Percentiles rank a stretch among this genome's conserved stretches.
These are phyloP conservation scores for Marasmius fiardii DNA, from an alignment of 1,284 basidiomycete species.

Conservation along the genomic window DNA sequence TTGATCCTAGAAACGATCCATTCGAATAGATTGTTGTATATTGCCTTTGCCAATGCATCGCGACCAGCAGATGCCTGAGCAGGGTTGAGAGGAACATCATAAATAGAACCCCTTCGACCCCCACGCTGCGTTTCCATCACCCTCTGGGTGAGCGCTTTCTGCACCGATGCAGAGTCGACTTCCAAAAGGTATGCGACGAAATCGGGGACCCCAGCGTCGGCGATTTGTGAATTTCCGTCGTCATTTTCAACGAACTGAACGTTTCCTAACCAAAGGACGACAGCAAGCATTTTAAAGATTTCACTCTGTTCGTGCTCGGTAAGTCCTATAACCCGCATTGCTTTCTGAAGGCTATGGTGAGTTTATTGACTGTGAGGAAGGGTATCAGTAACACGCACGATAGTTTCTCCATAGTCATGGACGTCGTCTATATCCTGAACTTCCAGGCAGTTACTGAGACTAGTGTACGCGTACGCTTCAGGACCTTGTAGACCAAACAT, in stretches of 20 bases:
- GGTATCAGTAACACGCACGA: slow-evolving; percentile 48
- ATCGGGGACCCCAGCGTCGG: slow-evolving; percentile 89
- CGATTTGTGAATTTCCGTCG: slow-evolving; percentile 83
- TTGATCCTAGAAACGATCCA: slow-evolving; percentile 99
- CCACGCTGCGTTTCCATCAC: slow-evolving; percentile 94
- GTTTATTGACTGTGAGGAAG: neutral
- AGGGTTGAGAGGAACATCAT: slow-evolving; percentile 95
- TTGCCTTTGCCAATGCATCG: slow-evolving; percentile 93
- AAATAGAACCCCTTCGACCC: slow-evolving; percentile 90
- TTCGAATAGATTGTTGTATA: slow-evolving; percentile 99
- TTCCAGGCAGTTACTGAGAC: slow-evolving; percentile 87
- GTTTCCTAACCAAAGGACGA: slow-evolving; percentile 96
- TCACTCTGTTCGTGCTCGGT: slow-evolving; percentile 83
- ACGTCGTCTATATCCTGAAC: slow-evolving; percentile 91
- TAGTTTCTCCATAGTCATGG: slow-evolving; percentile 85
- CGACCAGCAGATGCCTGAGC: slow-evolving; percentile 87
- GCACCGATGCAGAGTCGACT: slow-evolving; percentile 73
- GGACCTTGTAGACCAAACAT: slow-evolving; percentile 96
- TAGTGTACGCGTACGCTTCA: slow-evolving; percentile 94
- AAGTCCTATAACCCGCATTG: slow-evolving; percentile 94
- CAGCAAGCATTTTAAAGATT: slow-evolving; percentile 92
- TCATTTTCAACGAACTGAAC: slow-evolving; percentile 87
- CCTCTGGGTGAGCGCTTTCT: slow-evolving; percentile 84
- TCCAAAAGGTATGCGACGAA: slow-evolving; percentile 97
- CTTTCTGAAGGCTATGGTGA: slow-evolving; percentile 52